phyloP scores from a whole-genome alignment of 768 basidiomycete species.

The Obba rivulosa region DNA sequence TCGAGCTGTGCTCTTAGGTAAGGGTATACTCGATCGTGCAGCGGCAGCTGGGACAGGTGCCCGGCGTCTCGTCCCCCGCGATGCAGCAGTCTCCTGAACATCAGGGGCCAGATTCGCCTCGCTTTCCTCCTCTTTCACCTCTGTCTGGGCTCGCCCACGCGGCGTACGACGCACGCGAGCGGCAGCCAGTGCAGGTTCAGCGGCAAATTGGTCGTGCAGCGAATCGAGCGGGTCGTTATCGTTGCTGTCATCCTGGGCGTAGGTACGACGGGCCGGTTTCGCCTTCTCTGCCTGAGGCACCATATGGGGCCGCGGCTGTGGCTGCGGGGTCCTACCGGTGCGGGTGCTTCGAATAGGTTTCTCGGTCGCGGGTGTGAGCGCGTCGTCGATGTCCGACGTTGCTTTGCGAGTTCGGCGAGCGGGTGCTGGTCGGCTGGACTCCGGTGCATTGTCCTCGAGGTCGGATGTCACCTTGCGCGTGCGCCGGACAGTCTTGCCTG shows the following conservation, averaged over 20 bases:
- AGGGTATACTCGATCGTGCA: slow-evolving; percentile 2
- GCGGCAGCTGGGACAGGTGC: not conserved
- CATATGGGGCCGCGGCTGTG: not conserved
- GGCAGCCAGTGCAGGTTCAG: slow-evolving; percentile 9
- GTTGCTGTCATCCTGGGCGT: slow-evolving; percentile 2
- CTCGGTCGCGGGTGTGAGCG: slow-evolving; percentile 2
- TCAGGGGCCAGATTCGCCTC: slow-evolving; percentile 4
- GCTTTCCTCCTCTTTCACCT: slow-evolving; percentile 13
- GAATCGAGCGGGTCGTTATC: slow-evolving; percentile 19
- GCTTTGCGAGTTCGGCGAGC: slow-evolving; percentile 7
- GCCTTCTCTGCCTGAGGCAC: slow-evolving; percentile 5
- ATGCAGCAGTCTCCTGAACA: slow-evolving; percentile 8
- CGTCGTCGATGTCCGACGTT: slow-evolving; percentile 9
- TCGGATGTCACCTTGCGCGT: slow-evolving; percentile 12
- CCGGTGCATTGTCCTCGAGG: too few relatives aligned
- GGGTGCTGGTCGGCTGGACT: slow-evolving; percentile 7
- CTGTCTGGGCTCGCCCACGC: slow-evolving; percentile 16
- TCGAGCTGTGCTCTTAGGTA: slow-evolving; percentile 5
- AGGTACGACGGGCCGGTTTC: slow-evolving; percentile 6
- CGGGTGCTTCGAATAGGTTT: slow-evolving; percentile 15
- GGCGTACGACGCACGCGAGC: slow-evolving; percentile 16
- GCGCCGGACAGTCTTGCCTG: slow-evolving; percentile 15
- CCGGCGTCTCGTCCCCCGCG: slow-evolving; percentile 2
- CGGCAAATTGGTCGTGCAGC: slow-evolving; percentile 4
- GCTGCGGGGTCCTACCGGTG: slow-evolving; percentile 10